Evolutionary conservation across 164 flowering plant species (phyloP), one percentile per base, ranked within the genome.

Genomic region (Taxillus chinensis): DNA sequence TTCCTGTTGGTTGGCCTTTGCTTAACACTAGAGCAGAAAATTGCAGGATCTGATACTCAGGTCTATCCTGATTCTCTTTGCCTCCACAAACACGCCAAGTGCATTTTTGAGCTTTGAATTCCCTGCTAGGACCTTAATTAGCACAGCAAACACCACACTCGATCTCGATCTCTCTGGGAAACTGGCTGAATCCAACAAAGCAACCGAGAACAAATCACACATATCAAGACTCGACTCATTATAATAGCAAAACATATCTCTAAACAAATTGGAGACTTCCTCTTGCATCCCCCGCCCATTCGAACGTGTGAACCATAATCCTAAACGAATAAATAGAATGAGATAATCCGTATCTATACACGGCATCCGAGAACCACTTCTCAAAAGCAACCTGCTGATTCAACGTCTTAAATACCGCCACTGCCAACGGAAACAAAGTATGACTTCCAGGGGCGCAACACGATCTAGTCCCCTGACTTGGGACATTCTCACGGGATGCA

Each of bases 11-110:
- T 75, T 75, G 41, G 70, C 74, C 64, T 79, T 77, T 8, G 66
- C 73, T 60, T 77, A 65, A 67, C 77, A 73, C 62, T 79, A 79
- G 57, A 87, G 84, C 80, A 87, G 65, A 66, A 78, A 82, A 70
- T 85, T 87, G 70, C 87, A 83, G 0, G 80, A 69, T 0, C 0
- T 39, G 27, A 77, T 67, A 59, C 55, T 54, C 6, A 61, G 70
- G 45, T 67, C 17, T 50, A 74, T 16, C 59, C 81, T 86, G 27
- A 62, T 59, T 55, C 60, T 68, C 66, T 76, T 83, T 41, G 70
- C 74, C 63, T 63, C 74, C 57, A 60, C 55, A 58, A 80, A 74
- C 39, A 77, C 78, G 64, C 77, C 75, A 9, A 74, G 10, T 2
- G 86, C 89, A 70, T 74, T 60, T 51, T 77, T 83, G 69, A 78